Percentiles rank a stretch among this genome's conserved stretches.
phyloP scores from a whole-genome alignment of 139 green algal genomes.

The Ettlia oleoabundans region DNA sequence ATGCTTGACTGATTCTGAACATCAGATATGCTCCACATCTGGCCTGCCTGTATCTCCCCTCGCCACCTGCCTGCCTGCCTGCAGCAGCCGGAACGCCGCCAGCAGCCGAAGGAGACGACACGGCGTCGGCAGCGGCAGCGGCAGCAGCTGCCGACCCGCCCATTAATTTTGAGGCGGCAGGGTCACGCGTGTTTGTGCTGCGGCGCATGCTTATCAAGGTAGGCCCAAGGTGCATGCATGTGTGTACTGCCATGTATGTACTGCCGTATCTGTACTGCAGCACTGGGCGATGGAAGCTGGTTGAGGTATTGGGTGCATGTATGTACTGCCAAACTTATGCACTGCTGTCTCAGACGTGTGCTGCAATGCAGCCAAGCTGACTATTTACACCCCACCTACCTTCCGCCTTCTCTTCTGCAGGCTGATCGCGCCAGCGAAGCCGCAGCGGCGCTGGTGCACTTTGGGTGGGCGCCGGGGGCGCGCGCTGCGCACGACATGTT shows the following conservation, averaged over 20 bases:
- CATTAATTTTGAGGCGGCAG: slow-evolving; percentile 47
- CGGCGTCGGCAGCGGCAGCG: background rate
- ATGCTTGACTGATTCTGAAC: too few species aligned
- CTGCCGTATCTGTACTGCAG: too few species aligned
- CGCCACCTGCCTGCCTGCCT: background rate
- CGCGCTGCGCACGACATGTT: slow-evolving; percentile 42
- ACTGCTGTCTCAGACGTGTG: too few species aligned
- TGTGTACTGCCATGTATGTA: too few species aligned
- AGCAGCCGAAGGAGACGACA: background rate
- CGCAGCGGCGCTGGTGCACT: slow-evolving; percentile 38
- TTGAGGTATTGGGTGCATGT: too few species aligned
- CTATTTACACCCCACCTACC: background rate
- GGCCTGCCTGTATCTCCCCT: too few species aligned
- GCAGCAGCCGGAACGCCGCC: background rate
- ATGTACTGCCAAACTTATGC: too few species aligned
- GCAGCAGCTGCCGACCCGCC: slow-evolving; percentile 2
- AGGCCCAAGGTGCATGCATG: too few species aligned
- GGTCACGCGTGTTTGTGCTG: slow-evolving; percentile 40
- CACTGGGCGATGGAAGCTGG: too few species aligned
- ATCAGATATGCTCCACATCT: too few species aligned
- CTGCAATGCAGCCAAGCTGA: too few species aligned
- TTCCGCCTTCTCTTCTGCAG: background rate
- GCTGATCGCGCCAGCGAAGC: background rate
- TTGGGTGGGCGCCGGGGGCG: slow-evolving; percentile 43
- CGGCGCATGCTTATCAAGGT: slow-evolving; percentile 43